These are phyloP conservation scores for Kondoa subrosea DNA, from an alignment of 768 basidiomycete species.

Conservation along the genomic window DNA sequence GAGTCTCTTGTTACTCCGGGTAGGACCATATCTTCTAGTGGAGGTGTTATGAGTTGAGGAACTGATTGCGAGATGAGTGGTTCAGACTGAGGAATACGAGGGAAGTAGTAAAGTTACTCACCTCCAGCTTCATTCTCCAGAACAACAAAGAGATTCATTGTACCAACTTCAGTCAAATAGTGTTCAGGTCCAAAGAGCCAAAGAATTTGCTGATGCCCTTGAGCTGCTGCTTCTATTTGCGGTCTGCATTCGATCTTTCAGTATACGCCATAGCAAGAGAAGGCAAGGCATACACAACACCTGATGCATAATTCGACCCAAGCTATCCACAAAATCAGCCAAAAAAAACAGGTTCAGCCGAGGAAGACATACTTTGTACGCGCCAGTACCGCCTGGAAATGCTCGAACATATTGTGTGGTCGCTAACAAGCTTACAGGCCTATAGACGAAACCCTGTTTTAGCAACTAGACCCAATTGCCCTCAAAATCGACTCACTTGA, in stretches of 20 bases:
- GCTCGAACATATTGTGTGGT: slow-evolving; percentile 71
- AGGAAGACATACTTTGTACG: slow-evolving; percentile 41
- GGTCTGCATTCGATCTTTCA: slow-evolving; percentile 38
- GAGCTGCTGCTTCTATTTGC: slow-evolving; percentile 46
- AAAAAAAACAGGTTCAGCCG: background rate
- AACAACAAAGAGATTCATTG: slow-evolving; percentile 66
- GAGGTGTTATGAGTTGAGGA: slow-evolving; percentile 72
- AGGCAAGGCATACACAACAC: slow-evolving; percentile 25
- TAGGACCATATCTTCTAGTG: slow-evolving; percentile 77
- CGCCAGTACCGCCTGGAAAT: slow-evolving; percentile 62
- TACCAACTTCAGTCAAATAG: slow-evolving; percentile 42
- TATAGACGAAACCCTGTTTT: background rate
- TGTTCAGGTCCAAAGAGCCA: slow-evolving; percentile 54
- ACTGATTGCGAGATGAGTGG: slow-evolving; percentile 34
- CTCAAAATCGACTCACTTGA: slow-evolving; percentile 32
- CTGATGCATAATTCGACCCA: slow-evolving; percentile 34
- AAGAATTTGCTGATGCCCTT: slow-evolving; percentile 60
- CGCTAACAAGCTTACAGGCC: slow-evolving; percentile 41
- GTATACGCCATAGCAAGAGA: background rate
- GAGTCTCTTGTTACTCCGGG: slow-evolving; percentile 79
- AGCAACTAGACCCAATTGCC: too few species aligned
- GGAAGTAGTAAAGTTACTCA: slow-evolving; percentile 4
- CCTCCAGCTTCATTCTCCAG: slow-evolving; percentile 44
- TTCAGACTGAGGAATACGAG: background rate
- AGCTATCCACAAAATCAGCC: background rate